Conservation (phyloP, 2,329 filamentous ascomycete species). For the Claviceps sorghi region DNA sequence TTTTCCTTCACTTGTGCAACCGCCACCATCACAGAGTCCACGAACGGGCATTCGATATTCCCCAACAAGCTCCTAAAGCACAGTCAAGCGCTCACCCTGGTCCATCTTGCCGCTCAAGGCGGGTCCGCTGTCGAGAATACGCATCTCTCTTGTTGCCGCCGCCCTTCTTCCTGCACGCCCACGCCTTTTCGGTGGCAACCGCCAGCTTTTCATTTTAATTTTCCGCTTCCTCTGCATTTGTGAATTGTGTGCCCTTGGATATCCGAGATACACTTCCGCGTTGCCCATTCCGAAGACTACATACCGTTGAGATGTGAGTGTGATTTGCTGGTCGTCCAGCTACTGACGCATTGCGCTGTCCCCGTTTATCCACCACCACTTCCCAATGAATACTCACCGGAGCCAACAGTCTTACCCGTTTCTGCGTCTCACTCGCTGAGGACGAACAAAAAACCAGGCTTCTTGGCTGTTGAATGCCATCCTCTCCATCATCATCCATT, state of each 20-base stretch:
- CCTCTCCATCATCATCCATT: background rate
- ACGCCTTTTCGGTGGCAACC: slow-evolving; percentile 1
- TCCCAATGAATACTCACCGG: background rate
- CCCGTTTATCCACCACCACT: background rate
- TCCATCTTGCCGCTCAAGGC: slow-evolving; percentile 2
- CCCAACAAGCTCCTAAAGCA: background rate
- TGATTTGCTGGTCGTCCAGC: background rate
- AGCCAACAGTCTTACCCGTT: background rate
- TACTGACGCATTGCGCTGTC: background rate
- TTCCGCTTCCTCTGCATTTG: slow-evolving; percentile 8
- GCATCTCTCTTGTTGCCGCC: slow-evolving; percentile 2
- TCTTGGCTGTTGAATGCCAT: background rate
- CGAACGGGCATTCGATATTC: background rate
- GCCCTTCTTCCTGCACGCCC: slow-evolving; percentile 1
- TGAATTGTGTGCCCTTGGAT: slow-evolving; percentile 4
- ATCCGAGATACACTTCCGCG: slow-evolving; percentile 4
- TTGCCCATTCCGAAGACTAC: slow-evolving; percentile 16
- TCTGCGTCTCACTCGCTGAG: background rate
- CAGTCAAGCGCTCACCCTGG: slow-evolving; percentile 6
- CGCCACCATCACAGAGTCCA: background rate
- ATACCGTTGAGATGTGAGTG: slow-evolving; percentile 11
- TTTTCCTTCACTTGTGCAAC: slow-evolving; percentile 1
- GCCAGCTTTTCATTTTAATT: slow-evolving; percentile 1
- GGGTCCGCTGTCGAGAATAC: slow-evolving; percentile 2
- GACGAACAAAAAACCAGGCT: background rate